Evolutionary conservation across 2,329 filamentous ascomycete species (phyloP).

Genomic region (Colletotrichum musae): DNA sequence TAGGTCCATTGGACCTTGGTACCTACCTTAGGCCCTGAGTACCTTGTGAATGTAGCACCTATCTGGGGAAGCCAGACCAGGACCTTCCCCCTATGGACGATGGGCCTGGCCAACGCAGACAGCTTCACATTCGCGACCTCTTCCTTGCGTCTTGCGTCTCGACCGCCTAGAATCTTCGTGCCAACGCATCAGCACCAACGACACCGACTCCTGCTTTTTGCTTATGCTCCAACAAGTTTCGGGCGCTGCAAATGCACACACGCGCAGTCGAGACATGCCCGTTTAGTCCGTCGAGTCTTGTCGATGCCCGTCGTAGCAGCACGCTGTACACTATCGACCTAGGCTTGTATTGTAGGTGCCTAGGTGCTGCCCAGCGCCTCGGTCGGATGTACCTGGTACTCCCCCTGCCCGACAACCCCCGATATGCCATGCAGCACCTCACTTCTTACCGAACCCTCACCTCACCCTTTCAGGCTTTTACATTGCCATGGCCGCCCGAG

Average conservation of each 20-base stretch:
- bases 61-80: background rate
- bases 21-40: no score
- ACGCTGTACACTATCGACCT: no score
- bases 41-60: no score
- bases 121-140: no score
- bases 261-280: background rate
- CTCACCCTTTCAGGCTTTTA: background rate
- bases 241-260: background rate
- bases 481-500: conserved; percentile 17
- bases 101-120: background rate
- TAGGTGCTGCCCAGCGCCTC: background rate
- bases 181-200: conserved; percentile 18
- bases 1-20: no score
- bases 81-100: conserved; percentile 9
- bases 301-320: no score
- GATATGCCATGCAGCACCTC: conserved; percentile 14
- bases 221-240: background rate
- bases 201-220: background rate
- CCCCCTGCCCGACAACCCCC: conserved; percentile 22
- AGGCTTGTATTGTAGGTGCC: background rate
- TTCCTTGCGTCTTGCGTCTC: conserved; percentile 6
- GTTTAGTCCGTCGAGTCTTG: background rate
- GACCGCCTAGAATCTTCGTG: conserved; percentile 20
- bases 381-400: conserved; percentile 28
- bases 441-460: conserved; percentile 18